Percentiles rank a stretch among this genome's conserved stretches.
Conservation (phyloP, 768 basidiomycete species). For the Lactarius indigo region DNA sequence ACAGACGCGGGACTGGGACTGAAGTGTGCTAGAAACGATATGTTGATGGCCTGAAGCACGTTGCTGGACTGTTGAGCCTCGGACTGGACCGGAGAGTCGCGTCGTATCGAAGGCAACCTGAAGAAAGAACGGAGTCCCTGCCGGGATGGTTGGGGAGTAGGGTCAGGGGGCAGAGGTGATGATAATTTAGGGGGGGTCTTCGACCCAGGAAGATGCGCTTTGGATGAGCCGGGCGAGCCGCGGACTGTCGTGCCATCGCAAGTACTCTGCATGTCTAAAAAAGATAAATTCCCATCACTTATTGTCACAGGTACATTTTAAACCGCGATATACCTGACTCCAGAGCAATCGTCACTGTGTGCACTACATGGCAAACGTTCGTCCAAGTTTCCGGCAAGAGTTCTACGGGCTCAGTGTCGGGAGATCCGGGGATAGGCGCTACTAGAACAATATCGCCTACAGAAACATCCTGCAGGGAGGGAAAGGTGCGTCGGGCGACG, state of each 20-base stretch:
- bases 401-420: background rate
- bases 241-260: no score
- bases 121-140: background rate
- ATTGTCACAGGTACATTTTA: background rate
- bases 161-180: background rate
- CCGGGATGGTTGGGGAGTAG: background rate
- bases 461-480: background rate
- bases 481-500: conserved; percentile 1
- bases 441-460: background rate
- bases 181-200: background rate
- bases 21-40: background rate
- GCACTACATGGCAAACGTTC: background rate
- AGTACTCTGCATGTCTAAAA: background rate
- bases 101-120: background rate
- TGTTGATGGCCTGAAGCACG: background rate
- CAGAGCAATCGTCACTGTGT: conserved; percentile 3
- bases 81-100: background rate
- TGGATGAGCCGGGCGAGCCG: background rate
- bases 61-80: background rate
- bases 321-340: conserved; percentile 1
- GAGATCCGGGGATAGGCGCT: background rate
- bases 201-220: background rate
- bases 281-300: background rate
- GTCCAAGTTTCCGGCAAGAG: background rate
- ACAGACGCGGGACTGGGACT: background rate